Evolutionary conservation across 352 stramenopile genomes (phyloP).

Genomic region (Phytophthora aleatoria): DNA sequence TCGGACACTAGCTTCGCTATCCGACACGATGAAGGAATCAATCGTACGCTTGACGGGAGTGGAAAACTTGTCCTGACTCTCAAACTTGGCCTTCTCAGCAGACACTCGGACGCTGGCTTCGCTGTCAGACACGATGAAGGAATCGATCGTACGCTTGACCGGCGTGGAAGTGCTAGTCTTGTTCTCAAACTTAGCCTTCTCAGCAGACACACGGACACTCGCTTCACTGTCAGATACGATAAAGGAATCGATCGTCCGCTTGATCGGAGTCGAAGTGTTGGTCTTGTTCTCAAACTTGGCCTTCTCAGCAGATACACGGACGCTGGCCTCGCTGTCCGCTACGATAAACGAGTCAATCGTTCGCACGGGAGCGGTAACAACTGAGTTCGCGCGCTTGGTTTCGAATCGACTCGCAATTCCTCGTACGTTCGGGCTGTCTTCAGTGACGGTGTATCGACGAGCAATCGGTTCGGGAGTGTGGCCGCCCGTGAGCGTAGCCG

Average conservation of each 20-base stretch:
- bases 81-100: conserved; percentile 37
- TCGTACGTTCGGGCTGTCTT: conserved; percentile 37
- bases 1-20: conserved; percentile 22
- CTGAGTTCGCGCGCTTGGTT: conserved; percentile 56
- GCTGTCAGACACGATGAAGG: conserved; percentile 26
- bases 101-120: conserved; percentile 32
- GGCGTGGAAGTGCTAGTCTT: conserved; percentile 8
- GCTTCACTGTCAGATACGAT: conserved; percentile 30
- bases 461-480: conserved; percentile 5
- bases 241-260: conserved; percentile 40
- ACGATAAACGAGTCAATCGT: conserved; percentile 43
- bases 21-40: conserved; percentile 24
- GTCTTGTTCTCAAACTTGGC: conserved; percentile 36
- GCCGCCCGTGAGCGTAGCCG: neutral
- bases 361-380: conserved; percentile 40
- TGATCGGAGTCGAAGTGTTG: conserved; percentile 20
- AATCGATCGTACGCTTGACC: conserved; percentile 29
- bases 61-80: conserved; percentile 18
- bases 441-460: conserved; percentile 25
- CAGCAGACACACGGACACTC: conserved; percentile 35
- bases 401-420: conserved; percentile 70
- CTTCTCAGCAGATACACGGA: conserved; percentile 41
- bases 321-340: conserved; percentile 32
- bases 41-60: conserved; percentile 22
- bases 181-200: conserved; percentile 37